These are phyloP conservation scores for Wilcoxina mikolae DNA, from an alignment of 495 filamentous ascomycete genomes.

Conservation along the genomic window DNA sequence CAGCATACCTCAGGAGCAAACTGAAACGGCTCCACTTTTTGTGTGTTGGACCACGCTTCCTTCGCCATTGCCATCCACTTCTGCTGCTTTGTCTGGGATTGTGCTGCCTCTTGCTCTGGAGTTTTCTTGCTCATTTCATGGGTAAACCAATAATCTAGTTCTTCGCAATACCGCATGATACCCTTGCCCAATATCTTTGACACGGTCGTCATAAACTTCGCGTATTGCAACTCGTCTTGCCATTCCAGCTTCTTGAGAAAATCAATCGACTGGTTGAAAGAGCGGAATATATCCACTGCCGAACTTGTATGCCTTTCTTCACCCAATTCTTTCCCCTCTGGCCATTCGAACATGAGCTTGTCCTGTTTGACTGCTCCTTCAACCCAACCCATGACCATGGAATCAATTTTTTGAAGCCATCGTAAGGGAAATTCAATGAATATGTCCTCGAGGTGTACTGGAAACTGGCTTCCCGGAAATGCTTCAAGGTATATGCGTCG, in stretches of 20 bases:
- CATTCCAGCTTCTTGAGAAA: conserved; percentile 74
- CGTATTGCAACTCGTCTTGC: conserved; percentile 85
- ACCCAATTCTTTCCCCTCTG: conserved; percentile 30
- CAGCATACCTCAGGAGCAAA: conserved; percentile 79
- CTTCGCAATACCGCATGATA: conserved; percentile 79
- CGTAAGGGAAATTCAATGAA: conserved; percentile 88
- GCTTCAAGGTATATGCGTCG: conserved; percentile 59
- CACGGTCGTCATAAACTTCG: conserved; percentile 93
- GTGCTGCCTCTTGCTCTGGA: conserved; percentile 68
- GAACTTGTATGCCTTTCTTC: conserved; percentile 79
- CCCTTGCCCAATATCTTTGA: conserved; percentile 74
- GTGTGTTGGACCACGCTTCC: conserved; percentile 84
- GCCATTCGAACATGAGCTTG: conserved; percentile 42
- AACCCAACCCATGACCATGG: conserved; percentile 67
- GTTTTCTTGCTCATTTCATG: conserved; percentile 86
- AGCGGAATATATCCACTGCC: conserved; percentile 82
- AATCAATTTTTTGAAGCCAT: conserved; percentile 72
- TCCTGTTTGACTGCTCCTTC: conserved; percentile 84
- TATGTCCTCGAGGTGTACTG: conserved; percentile 70
- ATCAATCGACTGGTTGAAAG: conserved; percentile 80
- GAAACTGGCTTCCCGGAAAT: conserved; percentile 53
- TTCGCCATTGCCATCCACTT: conserved; percentile 83
- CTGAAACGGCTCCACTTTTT: conserved; percentile 94
- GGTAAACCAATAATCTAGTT: conserved; percentile 70
- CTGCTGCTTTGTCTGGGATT: conserved; percentile 70